phyloP scores from a whole-genome alignment of 2,329 filamentous ascomycete species.

The Diaporthe sp. region DNA sequence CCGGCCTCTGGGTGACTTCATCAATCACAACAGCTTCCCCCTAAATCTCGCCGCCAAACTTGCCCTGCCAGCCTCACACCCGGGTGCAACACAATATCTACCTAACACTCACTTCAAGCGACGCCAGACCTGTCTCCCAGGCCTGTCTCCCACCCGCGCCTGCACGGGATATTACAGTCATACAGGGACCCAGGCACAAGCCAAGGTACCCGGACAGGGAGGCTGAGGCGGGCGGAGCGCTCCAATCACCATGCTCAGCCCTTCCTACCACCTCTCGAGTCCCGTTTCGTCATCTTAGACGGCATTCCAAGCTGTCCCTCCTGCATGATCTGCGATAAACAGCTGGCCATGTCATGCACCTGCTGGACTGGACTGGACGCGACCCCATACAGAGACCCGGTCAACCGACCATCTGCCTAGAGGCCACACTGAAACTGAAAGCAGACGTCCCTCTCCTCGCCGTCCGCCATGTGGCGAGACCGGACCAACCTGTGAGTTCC shows the following conservation, averaged over 20 bases:
- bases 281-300: slow-evolving; percentile 36
- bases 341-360: slow-evolving; percentile 41
- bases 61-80: background rate
- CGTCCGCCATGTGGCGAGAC: slow-evolving; percentile 96
- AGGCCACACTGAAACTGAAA: slow-evolving; percentile 34
- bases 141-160: no score
- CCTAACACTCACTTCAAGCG: background rate
- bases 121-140: background rate
- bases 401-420: slow-evolving; percentile 29
- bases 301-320: slow-evolving; percentile 19
- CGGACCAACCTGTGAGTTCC: slow-evolving; percentile 93
- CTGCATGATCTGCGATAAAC: slow-evolving; percentile 35
- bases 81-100: background rate
- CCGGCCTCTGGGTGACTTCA: background rate
- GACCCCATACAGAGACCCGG: slow-evolving; percentile 17
- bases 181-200: slow-evolving; percentile 9
- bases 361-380: slow-evolving; percentile 30
- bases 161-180: slow-evolving; percentile 1
- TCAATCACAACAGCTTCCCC: background rate
- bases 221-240: slow-evolving; percentile 38
- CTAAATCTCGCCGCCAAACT: background rate
- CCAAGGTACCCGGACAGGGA: slow-evolving; percentile 27
- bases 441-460: slow-evolving; percentile 48
- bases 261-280: slow-evolving; percentile 37
- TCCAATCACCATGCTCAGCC: slow-evolving; percentile 37